Evolutionary conservation across 768 basidiomycete species (phyloP).

Genomic region (Pleurotus pulmonarius): DNA sequence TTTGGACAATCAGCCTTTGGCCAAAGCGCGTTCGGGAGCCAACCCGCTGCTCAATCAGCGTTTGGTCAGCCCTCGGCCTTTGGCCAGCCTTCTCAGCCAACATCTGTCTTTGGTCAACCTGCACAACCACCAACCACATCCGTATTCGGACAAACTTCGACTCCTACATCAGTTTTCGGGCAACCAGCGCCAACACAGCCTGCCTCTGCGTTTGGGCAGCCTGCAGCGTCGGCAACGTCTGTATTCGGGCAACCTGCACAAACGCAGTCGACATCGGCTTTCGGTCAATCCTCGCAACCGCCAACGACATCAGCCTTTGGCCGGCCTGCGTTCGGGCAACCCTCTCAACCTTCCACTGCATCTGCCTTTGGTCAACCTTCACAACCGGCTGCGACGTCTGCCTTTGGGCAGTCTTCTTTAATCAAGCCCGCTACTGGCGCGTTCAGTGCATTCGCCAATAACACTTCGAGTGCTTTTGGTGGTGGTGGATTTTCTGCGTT

Average conservation of each 20-base stretch:
- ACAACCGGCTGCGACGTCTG: slow-evolving; percentile 10
- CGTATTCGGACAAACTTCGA: slow-evolving; percentile 23
- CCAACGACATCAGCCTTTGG: slow-evolving; percentile 25
- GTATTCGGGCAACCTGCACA: slow-evolving; percentile 21
- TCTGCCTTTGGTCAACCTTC: slow-evolving; percentile 27
- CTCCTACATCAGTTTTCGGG: slow-evolving; percentile 24
- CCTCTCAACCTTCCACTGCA: slow-evolving; percentile 12
- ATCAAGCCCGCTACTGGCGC: slow-evolving; percentile 51
- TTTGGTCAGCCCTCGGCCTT: slow-evolving; percentile 19
- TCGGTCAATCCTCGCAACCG: slow-evolving; percentile 19
- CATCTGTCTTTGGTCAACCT: not conserved
- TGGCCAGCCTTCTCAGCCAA: not conserved
- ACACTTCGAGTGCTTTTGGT: slow-evolving; percentile 22
- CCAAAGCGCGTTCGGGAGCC: slow-evolving; percentile 27
- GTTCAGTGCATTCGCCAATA: slow-evolving; percentile 38
- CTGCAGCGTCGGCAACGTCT: slow-evolving; percentile 11
- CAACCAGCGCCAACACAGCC: slow-evolving; percentile 1
- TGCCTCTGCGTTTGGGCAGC: slow-evolving; percentile 26
- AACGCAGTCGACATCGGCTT: slow-evolving; percentile 39
- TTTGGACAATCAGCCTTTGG: slow-evolving; percentile 30
- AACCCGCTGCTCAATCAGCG: slow-evolving; percentile 26
- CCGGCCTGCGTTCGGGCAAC: not conserved
- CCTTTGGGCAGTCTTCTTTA: slow-evolving; percentile 24
- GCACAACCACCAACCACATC: slow-evolving; percentile 11
- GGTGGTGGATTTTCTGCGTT: slow-evolving; percentile 30